A percentile compares a stretch with the other conserved stretches of the same genome.
Evolutionary conservation across 805 yeast species (phyloP).

Genomic region (Yarrowia yakushimensis): DNA sequence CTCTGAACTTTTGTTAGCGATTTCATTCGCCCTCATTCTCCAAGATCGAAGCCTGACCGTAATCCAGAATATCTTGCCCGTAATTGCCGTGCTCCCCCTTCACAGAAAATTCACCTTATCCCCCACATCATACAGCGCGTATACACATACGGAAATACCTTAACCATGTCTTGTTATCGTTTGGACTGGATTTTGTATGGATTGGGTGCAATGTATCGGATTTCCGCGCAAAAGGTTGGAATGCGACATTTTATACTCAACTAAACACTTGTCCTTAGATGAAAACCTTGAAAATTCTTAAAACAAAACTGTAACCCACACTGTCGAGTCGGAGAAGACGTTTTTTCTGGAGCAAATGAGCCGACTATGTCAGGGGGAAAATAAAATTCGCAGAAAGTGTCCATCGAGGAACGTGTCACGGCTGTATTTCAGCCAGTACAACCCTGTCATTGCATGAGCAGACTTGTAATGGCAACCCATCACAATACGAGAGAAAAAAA

Average conservation of each 20-base stretch:
- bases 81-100: neutral
- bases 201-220: conserved; percentile 11
- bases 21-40: too few species aligned
- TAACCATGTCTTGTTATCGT: neutral
- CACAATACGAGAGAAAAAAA: neutral
- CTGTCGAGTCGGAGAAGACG: neutral
- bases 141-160: conserved; percentile 2
- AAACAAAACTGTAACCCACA: neutral
- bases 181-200: neutral
- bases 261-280: neutral
- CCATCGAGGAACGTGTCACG: neutral
- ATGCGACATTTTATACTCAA: neutral
- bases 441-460: neutral
- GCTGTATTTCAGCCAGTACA: neutral
- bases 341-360: neutral
- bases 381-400: too few species aligned
- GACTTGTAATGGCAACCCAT: neutral
- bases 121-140: neutral
- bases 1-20: too few species aligned
- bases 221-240: neutral
- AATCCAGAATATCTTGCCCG: neutral
- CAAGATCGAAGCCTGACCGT: too few species aligned
- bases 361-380: neutral
- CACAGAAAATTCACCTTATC: neutral
- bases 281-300: neutral